A percentile compares a stretch with the other conserved stretches of the same genome.
phyloP scores from a whole-genome alignment of 2,329 filamentous ascomycete genomes.

The Exophiala aquamarina region DNA sequence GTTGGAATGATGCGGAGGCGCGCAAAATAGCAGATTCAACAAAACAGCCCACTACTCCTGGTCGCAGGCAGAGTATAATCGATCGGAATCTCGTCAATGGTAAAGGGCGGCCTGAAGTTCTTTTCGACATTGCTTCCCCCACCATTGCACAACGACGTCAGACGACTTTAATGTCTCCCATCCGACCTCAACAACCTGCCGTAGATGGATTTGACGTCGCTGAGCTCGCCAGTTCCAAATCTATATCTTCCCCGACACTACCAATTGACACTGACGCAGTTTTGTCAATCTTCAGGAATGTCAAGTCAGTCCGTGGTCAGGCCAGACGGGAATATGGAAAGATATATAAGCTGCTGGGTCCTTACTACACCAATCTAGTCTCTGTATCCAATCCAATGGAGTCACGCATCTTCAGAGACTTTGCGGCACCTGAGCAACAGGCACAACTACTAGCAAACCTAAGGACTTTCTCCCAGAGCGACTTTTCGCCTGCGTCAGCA shows the following conservation, averaged over 20 bases:
- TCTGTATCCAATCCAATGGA: slow-evolving; percentile 64
- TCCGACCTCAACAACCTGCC: slow-evolving; percentile 35
- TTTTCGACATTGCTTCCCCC: slow-evolving; percentile 22
- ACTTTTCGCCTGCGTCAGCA: slow-evolving; percentile 73
- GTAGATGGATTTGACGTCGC: slow-evolving; percentile 81
- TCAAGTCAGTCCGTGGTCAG: slow-evolving; percentile 76
- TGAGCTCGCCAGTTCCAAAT: slow-evolving; percentile 50
- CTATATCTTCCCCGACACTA: slow-evolving; percentile 30
- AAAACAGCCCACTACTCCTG: slow-evolving; percentile 13
- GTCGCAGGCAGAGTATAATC: slow-evolving; percentile 20
- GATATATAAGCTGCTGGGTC: slow-evolving; percentile 82
- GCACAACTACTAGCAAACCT: slow-evolving; percentile 85
- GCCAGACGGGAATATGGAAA: slow-evolving; percentile 89
- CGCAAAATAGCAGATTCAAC: slow-evolving; percentile 48
- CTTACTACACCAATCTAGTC: slow-evolving; percentile 83
- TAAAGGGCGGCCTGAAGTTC: slow-evolving; percentile 27
- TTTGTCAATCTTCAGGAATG: slow-evolving; percentile 67
- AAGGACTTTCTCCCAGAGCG: slow-evolving; percentile 73
- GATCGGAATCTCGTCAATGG: slow-evolving; percentile 26
- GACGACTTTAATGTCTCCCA: slow-evolving; percentile 15
- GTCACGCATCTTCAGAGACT: slow-evolving; percentile 80
- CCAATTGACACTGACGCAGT: slow-evolving; percentile 62
- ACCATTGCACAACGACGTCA: slow-evolving; percentile 11
- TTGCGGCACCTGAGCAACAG: slow-evolving; percentile 84
- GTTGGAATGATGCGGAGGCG: slow-evolving; percentile 89